Percentiles rank a stretch among this genome's conserved stretches.
Evolutionary conservation across 192 early-diverging fungal species (phyloP).

Genomic region (Backusella sp.): DNA sequence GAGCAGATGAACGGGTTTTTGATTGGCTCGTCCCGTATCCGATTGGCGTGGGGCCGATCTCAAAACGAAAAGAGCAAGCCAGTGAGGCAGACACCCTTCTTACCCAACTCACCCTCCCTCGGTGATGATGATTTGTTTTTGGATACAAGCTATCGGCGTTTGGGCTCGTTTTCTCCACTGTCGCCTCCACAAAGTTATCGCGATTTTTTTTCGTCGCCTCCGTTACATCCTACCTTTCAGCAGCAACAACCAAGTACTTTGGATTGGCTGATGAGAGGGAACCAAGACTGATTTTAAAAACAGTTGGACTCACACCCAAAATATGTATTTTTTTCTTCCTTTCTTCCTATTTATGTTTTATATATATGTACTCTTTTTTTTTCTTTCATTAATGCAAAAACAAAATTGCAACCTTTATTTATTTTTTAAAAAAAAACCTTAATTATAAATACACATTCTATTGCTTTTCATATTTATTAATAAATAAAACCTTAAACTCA

Average conservation of each 20-base stretch:
- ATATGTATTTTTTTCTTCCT: not conserved
- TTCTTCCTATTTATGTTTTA: not conserved
- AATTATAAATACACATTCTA: not conserved
- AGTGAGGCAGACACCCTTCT: not conserved
- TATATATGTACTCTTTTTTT: not conserved
- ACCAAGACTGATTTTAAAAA: not conserved
- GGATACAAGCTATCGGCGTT: not conserved
- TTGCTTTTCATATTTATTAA: not conserved
- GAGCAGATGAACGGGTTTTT: slow-evolving; percentile 85
- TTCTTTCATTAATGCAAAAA: not conserved
- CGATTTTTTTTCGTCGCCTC: not conserved
- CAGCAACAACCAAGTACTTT: not conserved
- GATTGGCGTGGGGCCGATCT: slow-evolving; percentile 58
- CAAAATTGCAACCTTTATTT: not conserved
- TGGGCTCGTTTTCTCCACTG: slow-evolving; percentile 8
- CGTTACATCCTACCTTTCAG: not conserved
- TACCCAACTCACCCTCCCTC: not conserved
- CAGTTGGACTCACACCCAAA: not conserved
- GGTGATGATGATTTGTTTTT: not conserved
- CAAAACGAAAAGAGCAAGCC: slow-evolving; percentile 24
- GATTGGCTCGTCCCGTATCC: slow-evolving; percentile 66
- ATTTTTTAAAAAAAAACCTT: not conserved
- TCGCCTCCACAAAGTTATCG: slow-evolving; percentile 9
- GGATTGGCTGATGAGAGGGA: slow-evolving; percentile 5
- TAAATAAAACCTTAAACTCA: not conserved